These are phyloP conservation scores for Lactarius sp. DNA, from an alignment of 768 basidiomycete genomes.

Conservation along the genomic window DNA sequence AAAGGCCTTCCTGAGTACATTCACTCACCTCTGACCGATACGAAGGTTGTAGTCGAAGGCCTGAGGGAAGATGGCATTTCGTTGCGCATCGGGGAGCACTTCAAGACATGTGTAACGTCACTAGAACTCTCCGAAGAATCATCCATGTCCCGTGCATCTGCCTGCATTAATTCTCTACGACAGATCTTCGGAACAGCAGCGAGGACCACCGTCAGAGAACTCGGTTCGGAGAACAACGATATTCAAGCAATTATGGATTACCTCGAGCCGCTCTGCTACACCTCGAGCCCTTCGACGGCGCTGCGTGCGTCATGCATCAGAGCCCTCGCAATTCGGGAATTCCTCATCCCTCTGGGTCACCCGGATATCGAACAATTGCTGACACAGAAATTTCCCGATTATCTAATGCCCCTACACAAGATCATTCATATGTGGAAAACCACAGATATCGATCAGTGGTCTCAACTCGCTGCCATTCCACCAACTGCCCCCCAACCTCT, in stretches of 20 bases:
- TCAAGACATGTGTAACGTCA: neutral
- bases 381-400: neutral
- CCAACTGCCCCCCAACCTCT: neutral
- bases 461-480: neutral
- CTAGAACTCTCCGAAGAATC: conserved; percentile 1
- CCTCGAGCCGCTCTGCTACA: neutral
- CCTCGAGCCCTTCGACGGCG: neutral
- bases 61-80: neutral
- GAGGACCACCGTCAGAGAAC: neutral
- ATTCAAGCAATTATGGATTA: neutral
- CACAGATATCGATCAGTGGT: neutral
- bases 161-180: conserved; percentile 2
- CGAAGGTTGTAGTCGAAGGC: neutral
- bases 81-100: neutral
- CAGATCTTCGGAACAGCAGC: neutral
- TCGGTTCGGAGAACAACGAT: neutral
- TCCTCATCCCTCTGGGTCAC: neutral
- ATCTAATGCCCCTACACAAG: neutral
- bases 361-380: too few species aligned
- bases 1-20: conserved; percentile 10
- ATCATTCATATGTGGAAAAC: neutral
- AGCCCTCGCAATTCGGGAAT: neutral
- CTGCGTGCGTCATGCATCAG: conserved; percentile 9
- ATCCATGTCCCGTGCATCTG: neutral
- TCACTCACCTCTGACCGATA: neutral